Conservation (phyloP, 2,329 filamentous ascomycete species). For the Sclerotiophoma versabilis region DNA sequence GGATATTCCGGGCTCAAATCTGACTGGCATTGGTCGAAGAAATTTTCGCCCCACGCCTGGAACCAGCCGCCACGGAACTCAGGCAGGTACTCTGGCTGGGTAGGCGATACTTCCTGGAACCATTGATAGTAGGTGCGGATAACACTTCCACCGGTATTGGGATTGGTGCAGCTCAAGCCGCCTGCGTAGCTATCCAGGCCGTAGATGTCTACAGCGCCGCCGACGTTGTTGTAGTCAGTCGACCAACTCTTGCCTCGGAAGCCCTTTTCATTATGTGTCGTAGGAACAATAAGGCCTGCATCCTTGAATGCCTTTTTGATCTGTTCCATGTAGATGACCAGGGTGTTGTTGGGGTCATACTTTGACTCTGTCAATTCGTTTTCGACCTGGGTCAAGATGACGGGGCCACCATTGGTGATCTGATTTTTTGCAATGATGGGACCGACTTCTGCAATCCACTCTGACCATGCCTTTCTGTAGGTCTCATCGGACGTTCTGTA, state of each 20-base stretch:
- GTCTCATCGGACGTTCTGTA: constrained; percentile 54
- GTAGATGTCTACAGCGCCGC: constrained; percentile 62
- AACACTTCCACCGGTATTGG: constrained; percentile 57
- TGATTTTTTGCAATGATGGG: constrained; percentile 59
- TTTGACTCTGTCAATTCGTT: constrained; percentile 60
- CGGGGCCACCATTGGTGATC: constrained; percentile 59
- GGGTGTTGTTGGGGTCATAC: constrained; percentile 54
- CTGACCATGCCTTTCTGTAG: constrained; percentile 57
- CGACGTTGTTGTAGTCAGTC: constrained; percentile 62
- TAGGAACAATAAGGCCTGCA: constrained; percentile 59
- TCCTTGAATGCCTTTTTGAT: constrained; percentile 56
- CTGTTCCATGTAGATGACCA: constrained; percentile 62
- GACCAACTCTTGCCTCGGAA: constrained; percentile 60
- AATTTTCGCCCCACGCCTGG: constrained; percentile 61
- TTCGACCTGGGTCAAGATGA: constrained; percentile 62
- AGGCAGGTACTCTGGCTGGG: constrained; percentile 61
- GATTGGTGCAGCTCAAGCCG: constrained; percentile 60
- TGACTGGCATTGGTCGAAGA: constrained; percentile 59
- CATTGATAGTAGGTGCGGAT: constrained; percentile 63
- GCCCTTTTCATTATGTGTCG: constrained; percentile 61
- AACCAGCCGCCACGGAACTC: constrained; percentile 64
- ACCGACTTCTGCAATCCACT: constrained; percentile 57
- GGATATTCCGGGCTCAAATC: constrained; percentile 58
- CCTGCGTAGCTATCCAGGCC: constrained; percentile 58
- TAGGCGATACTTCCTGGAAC: constrained; percentile 63